Conservation (phyloP, 1,139 yeast species). For the Yamadazyma blattariae region DNA sequence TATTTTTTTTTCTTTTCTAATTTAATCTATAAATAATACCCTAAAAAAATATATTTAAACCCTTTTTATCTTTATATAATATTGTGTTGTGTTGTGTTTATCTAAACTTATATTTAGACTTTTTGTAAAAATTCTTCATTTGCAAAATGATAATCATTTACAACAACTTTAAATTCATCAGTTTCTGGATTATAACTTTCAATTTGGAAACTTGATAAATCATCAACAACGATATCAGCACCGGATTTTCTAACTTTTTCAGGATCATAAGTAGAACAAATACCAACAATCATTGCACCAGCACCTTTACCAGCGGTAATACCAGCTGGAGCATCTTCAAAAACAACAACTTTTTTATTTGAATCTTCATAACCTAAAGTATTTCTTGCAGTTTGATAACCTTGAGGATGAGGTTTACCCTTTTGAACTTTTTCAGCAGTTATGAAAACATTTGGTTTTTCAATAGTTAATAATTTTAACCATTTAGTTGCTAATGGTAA, state of each 20-base stretch:
- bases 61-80: too few relatives aligned
- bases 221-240: constrained; percentile 77
- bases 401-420: constrained; percentile 86
- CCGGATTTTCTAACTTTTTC: constrained; percentile 70
- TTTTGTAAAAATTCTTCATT: constrained; percentile 43
- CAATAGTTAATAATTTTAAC: constrained; percentile 64
- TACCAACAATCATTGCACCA: constrained; percentile 80
- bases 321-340: constrained; percentile 90
- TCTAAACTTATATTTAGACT: too few relatives aligned
- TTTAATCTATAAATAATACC: too few relatives aligned
- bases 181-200: constrained; percentile 44
- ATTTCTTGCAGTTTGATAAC: constrained; percentile 66
- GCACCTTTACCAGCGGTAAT: constrained; percentile 81
- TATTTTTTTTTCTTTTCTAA: too few relatives aligned
- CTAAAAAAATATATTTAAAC: too few relatives aligned
- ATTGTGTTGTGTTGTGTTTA: too few relatives aligned
- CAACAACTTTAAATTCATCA: constrained; percentile 46
- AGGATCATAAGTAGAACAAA: constrained; percentile 75
- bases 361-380: constrained; percentile 50
- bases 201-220: constrained; percentile 50
- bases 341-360: constrained; percentile 58
- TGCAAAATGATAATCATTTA: constrained; percentile 44
- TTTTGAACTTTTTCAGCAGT: constrained; percentile 74
- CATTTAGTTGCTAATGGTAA: constrained; percentile 74
- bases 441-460: constrained; percentile 68